phyloP scores from a whole-genome alignment of 257 asterid species.

The Jaltomata sinuosa region DNA sequence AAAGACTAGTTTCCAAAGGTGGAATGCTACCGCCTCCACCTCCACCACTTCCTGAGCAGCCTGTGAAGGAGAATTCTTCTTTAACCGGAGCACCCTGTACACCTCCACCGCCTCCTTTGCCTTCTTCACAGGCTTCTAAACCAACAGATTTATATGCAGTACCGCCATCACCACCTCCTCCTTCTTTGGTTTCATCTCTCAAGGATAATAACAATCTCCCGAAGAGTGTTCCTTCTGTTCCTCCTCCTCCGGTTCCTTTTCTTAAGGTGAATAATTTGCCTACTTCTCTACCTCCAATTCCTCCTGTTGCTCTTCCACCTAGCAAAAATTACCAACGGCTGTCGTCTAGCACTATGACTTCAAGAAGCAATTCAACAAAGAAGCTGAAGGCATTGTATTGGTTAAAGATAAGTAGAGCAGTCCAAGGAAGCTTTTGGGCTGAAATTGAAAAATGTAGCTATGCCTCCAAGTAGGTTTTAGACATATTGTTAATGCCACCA shows the following conservation, averaged over 20 bases:
- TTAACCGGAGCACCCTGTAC: constrained; percentile 3
- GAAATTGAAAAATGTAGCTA: constrained; percentile 71
- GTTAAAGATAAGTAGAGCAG: constrained; percentile 71
- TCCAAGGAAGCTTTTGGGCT: constrained; percentile 89
- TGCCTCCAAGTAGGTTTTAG: constrained; percentile 46
- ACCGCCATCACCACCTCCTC: constrained; percentile 19
- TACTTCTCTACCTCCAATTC: not conserved
- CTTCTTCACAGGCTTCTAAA: not conserved
- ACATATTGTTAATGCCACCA: not conserved
- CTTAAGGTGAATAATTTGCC: constrained; percentile 4
- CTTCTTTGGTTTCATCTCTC: not conserved
- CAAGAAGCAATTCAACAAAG: constrained; percentile 1
- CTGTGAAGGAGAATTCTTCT: constrained; percentile 4
- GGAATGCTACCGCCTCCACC: not conserved
- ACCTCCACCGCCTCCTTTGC: constrained; percentile 7
- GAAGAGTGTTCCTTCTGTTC: constrained; percentile 36
- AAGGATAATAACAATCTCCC: not conserved
- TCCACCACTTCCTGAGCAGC: constrained; percentile 9
- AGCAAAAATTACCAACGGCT: constrained; percentile 33
- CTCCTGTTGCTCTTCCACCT: constrained; percentile 26
- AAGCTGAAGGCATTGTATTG: constrained; percentile 76
- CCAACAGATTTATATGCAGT: constrained; percentile 15
- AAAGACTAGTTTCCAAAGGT: not conserved
- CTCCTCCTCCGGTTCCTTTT: constrained; percentile 68
- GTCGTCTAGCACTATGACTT: constrained; percentile 12